Base-by-base conservation (phyloP, 495 filamentous ascomycete genomes). In the Talaromyces stipitatus region DNA sequence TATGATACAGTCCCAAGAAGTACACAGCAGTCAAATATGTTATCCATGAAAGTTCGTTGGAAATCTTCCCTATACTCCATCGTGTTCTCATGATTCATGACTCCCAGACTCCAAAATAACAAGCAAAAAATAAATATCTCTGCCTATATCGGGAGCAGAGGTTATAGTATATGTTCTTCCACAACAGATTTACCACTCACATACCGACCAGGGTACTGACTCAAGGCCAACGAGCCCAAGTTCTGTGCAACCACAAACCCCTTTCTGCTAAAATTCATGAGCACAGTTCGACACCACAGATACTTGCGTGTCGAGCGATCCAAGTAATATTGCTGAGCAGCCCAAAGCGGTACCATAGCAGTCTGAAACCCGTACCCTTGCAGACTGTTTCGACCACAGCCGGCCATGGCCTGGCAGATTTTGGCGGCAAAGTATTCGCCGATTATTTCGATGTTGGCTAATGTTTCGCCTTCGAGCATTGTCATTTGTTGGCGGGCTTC, bases 361-460 rank as follows among this genome's bases (percentile, higher is more conserved):
- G 46, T 55, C 23, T 55, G 54, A 22, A 55, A 55, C 20, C 54
- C 54, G 26, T 55, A 55, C 0, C 54, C 54, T 12, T 43, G 54
- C 11, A 55, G 54, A 43, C 38, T 26, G 27, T 55, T 55, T 33
- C 54, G 33, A 2, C 54, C 54, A 33, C 36, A 45, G 2, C 54
- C 38, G 10, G 54, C 54, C 54, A 55, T 55, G 32, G 54, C 54
- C 30, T 55, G 54, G 29, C 54, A 55, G 14, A 55, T 45, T 23
- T 55, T 55, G 4, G 54, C 32, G 2, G 54, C 54, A 18, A 55
- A 55, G 26, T 55, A 45, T 27, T 55, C 54, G 54, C 54, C 54
- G 24, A 46, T 30, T 29, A 23, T 45, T 20, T 55, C 54, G 26
- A 46, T 41, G 10, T 46, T 41, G 12, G 33, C 22, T 12, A 55